Base-by-base conservation (phyloP, 1,139 yeast species). In the Arxiozyma slooffiae region DNA sequence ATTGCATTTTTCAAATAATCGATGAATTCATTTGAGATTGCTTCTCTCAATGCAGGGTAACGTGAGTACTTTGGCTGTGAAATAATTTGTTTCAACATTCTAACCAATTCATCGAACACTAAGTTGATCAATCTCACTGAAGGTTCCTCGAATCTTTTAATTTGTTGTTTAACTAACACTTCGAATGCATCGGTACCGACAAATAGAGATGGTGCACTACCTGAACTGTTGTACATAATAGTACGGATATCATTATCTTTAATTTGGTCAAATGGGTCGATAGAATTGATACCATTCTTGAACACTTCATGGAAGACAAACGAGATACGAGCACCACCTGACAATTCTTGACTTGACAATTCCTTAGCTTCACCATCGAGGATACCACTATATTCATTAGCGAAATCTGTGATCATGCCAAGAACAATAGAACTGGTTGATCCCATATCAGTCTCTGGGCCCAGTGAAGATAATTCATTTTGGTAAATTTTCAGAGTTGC, bases 121-220 rank as follows among this genome's bases (percentile, higher is more conserved):
- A 92, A 79, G 56, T 85, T 81, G 56, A 90, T 89, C 74, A 97
- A 87, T 64, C 96, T 81, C 53, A 87, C 63, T 9, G 95, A 76
- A 11, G 98, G 98, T 59, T 92, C 97, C 70, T 92, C 97, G 74
- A 92, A 88, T 69, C 98, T 80, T 61, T 77, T 82, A 58, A 92
- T 90, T 70, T 92, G 98, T 69, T 92, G 96, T 69, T 87, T 89
- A 45, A 92, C 97, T 61, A 92, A 79, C 21, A 90, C 96, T 70
- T 92, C 98, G 66, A 92, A 92, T 0, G 97, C 97, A 63, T 88
- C 92, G 7, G 98, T 92, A 46, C 97, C 98, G 53, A 92, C 98
- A 71, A 92, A 92, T 61, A 92, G 76, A 5, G 96, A 86, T n/a
- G 98, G 98, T 0, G 97, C 88, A 18, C 97, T 85, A 64, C 98